Evolutionary conservation across 192 early-diverging fungal genomes (phyloP).

Genomic region (Phlyctochytrium bullatum): DNA sequence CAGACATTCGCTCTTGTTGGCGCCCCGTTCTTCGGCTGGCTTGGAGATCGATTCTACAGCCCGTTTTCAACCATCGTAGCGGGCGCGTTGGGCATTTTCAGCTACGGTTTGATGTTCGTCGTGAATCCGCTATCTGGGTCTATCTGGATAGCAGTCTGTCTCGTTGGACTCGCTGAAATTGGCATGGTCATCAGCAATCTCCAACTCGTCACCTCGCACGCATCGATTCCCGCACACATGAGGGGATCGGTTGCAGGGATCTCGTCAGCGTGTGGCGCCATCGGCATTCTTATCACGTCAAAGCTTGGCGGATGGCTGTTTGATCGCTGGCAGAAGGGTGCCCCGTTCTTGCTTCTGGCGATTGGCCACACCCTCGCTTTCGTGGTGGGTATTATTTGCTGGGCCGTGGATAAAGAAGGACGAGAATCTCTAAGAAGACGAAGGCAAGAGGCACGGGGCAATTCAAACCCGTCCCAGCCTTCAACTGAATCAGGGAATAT

Average conservation of each 20-base stretch:
- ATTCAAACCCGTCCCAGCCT: no score
- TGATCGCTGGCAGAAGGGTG: conserved; percentile 40
- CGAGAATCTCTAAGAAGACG: background rate
- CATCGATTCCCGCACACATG: conserved; percentile 41
- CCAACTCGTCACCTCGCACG: conserved; percentile 51
- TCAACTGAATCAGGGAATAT: no score
- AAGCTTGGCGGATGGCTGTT: conserved; percentile 64
- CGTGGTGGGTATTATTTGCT: conserved; percentile 15
- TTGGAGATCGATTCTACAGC: conserved; percentile 33
- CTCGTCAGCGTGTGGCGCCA: conserved; percentile 58
- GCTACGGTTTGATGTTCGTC: conserved; percentile 42
- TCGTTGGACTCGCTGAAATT: conserved; percentile 61
- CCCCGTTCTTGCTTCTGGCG: conserved; percentile 45
- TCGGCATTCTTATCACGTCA: conserved; percentile 62
- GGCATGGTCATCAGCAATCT: conserved; percentile 68
- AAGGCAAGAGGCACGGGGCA: no score
- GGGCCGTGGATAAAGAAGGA: background rate
- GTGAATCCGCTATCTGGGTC: conserved; percentile 38
- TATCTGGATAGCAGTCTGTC: conserved; percentile 40
- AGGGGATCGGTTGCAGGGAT: conserved; percentile 65
- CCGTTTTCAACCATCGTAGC: conserved; percentile 40
- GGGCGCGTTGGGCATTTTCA: conserved; percentile 45
- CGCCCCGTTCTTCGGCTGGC: conserved; percentile 61
- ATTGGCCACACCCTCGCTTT: conserved; percentile 27
- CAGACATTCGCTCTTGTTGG: conserved; percentile 64